Evolutionary conservation across 768 basidiomycete genomes (phyloP).

Genomic region (Lanmaoa rubissima): DNA sequence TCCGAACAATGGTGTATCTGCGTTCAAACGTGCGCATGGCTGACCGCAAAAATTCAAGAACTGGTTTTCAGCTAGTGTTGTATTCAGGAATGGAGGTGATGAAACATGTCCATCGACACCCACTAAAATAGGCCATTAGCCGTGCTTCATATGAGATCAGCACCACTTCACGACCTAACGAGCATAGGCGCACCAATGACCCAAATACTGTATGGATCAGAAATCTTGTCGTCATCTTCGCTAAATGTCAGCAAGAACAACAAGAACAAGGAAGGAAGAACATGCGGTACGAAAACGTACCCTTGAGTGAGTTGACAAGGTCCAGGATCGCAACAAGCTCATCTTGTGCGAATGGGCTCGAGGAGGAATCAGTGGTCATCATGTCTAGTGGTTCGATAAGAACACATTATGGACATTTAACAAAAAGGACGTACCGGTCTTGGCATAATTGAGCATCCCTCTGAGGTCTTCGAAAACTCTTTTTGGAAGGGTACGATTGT

Average conservation of each 20-base stretch:
- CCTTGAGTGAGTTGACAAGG: conserved; percentile 13
- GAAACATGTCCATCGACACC: neutral
- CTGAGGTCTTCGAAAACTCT: conserved; percentile 7
- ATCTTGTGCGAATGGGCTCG: conserved; percentile 17
- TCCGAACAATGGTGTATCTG: conserved; percentile 8
- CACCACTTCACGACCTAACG: neutral
- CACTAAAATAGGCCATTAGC: conserved; percentile 13
- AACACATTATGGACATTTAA: neutral
- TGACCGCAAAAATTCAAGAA: conserved; percentile 15
- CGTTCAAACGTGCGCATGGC: conserved; percentile 10
- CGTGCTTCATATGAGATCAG: conserved; percentile 9
- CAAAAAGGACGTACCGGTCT: conserved; percentile 5
- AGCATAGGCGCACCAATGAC: conserved; percentile 6
- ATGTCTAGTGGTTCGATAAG: conserved; percentile 3
- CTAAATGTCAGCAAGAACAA: neutral
- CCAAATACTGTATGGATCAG: conserved; percentile 9
- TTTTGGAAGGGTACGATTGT: conserved; percentile 3
- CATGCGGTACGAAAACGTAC: neutral
- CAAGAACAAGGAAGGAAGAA: neutral
- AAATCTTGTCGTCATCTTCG: neutral
- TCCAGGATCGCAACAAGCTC: conserved; percentile 13
- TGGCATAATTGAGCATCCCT: conserved; percentile 18
- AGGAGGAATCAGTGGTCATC: conserved; percentile 17
- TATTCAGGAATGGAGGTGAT: neutral
- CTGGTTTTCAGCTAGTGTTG: conserved; percentile 9